A percentile compares a stretch with the other conserved stretches of the same genome.
These are phyloP conservation scores for Teratosphaeria gauchensis DNA, from an alignment of 2,329 filamentous ascomycete species.

Conservation along the genomic window DNA sequence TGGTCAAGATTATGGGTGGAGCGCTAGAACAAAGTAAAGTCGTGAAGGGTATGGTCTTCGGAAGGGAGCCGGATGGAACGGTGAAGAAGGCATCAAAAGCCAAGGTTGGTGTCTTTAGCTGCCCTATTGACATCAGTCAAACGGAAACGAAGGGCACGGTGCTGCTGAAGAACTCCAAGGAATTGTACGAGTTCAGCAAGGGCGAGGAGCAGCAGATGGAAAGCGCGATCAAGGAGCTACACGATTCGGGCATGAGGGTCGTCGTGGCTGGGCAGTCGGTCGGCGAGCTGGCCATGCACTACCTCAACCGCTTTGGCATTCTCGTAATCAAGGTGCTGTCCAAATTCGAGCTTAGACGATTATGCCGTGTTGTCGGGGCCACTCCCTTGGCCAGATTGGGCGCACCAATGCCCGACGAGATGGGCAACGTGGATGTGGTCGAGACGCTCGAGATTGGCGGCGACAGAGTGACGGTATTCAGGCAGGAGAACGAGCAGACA, in stretches of 20 bases:
- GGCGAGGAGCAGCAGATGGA: slow-evolving; percentile 92
- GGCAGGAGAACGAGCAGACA: slow-evolving; percentile 87
- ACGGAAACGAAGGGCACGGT: slow-evolving; percentile 99
- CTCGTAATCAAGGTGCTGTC: slow-evolving; percentile 93
- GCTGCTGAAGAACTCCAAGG: slow-evolving; percentile 89
- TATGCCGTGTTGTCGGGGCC: slow-evolving; percentile 92
- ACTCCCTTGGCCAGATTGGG: slow-evolving; percentile 92
- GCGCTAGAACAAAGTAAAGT: slow-evolving; percentile 89
- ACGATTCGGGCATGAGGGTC: slow-evolving; percentile 87
- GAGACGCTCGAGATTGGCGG: slow-evolving; percentile 97
- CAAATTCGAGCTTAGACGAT: slow-evolving; percentile 90
- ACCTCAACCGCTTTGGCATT: slow-evolving; percentile 94
- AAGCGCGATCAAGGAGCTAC: slow-evolving; percentile 82
- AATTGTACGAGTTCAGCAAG: slow-evolving; percentile 98
- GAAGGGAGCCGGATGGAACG: slow-evolving; percentile 79
- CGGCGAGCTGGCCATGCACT: slow-evolving; percentile 91
- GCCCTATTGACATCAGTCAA: slow-evolving; percentile 87
- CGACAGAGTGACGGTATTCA: slow-evolving; percentile 95
- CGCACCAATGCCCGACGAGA: slow-evolving; percentile 99
- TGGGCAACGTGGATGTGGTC: slow-evolving; percentile 88
- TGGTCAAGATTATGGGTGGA: slow-evolving; percentile 99
- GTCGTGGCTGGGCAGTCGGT: slow-evolving; percentile 88
- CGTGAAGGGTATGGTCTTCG: slow-evolving; percentile 97
- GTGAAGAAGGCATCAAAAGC: slow-evolving; percentile 87
- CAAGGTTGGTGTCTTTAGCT: slow-evolving; percentile 95